These are phyloP conservation scores for Trametes coccinea DNA, from an alignment of 768 basidiomycete species.

Conservation along the genomic window DNA sequence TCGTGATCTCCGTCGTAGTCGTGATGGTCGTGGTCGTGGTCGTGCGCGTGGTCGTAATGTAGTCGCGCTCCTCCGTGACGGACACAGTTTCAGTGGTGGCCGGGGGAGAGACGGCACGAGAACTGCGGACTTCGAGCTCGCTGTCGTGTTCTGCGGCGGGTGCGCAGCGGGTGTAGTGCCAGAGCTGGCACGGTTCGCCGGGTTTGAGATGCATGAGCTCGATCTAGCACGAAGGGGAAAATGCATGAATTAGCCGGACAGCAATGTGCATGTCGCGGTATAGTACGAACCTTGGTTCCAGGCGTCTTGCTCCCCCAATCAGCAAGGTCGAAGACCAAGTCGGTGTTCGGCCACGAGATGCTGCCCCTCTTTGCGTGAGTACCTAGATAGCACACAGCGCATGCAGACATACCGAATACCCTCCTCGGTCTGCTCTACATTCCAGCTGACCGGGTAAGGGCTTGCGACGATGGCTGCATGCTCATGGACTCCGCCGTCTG, in stretches of 20 bases:
- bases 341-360: slow-evolving; percentile 28
- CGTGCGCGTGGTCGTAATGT: slow-evolving; percentile 29
- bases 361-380: slow-evolving; percentile 3
- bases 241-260: neutral
- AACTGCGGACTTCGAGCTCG: slow-evolving; percentile 3
- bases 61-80: slow-evolving; percentile 26
- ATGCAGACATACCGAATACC: slow-evolving; percentile 20
- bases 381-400: neutral
- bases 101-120: slow-evolving; percentile 16
- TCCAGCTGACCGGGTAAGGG: slow-evolving; percentile 30
- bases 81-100: slow-evolving; percentile 27
- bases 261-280: too few relatives aligned
- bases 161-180: slow-evolving; percentile 27
- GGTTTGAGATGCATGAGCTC: slow-evolving; percentile 21
- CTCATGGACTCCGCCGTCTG: slow-evolving; percentile 20
- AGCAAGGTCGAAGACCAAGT: slow-evolving; percentile 25
- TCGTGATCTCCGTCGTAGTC: slow-evolving; percentile 30
- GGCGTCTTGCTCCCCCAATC: slow-evolving; percentile 23
- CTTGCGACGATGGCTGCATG: slow-evolving; percentile 25
- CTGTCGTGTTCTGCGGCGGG: slow-evolving; percentile 17
- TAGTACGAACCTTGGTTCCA: slow-evolving; percentile 24
- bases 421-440: slow-evolving; percentile 21
- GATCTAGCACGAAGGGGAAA: slow-evolving; percentile 12
- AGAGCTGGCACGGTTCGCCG: slow-evolving; percentile 25
- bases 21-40: slow-evolving; percentile 31